Evolutionary conservation across 257 asterid genomes (phyloP), one percentile per base, ranked within the genome.

Genomic region (Scutellaria barbata): DNA sequence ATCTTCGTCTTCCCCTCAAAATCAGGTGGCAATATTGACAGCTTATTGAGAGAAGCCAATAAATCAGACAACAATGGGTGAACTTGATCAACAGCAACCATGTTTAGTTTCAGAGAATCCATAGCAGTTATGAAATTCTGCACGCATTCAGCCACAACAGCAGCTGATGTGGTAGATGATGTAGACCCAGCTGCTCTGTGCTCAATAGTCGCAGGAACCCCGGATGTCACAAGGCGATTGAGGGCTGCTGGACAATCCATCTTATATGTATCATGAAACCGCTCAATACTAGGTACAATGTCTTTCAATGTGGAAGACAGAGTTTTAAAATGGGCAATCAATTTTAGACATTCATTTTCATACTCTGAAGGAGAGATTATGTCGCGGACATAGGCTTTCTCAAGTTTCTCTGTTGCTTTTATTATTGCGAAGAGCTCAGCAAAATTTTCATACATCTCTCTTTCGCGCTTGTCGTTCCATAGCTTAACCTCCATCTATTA

Each of bases 191-290:
- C 95, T 0, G 87, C 85, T 20, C 96, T 83, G 77, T 94, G 97
- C 87, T 94, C 98, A 6, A 91, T 84, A 0, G 97, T 94, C 65
- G 98, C 98, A n/a, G 97, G 98, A 54, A 90, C 95, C 6, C 98
- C 96, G 4, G 96, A 89, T 35, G 79, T 82, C 25, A 87, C 81
- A 2, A 93, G 97, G 47, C 96, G 86, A 70, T 91, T 91, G 5
- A 90, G 81, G 69, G 96, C 96, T 50, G 97, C 70, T 0, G 79
- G 92, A 69, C 96, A 94, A 62, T 94, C 96, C 96, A 94, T 85
- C 75, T 89, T 89, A 41, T 89, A 89, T 0, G 95, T 90, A 64
- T 90, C 97, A 16, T 90, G 96, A 57, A 94, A 94, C 10, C 90
- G 85, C 76, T 90, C 96, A 11, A 86, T 85, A 66, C 89, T 91